phyloP scores from a whole-genome alignment of 2,329 filamentous ascomycete genomes.

The Celoporthe dispersa region DNA sequence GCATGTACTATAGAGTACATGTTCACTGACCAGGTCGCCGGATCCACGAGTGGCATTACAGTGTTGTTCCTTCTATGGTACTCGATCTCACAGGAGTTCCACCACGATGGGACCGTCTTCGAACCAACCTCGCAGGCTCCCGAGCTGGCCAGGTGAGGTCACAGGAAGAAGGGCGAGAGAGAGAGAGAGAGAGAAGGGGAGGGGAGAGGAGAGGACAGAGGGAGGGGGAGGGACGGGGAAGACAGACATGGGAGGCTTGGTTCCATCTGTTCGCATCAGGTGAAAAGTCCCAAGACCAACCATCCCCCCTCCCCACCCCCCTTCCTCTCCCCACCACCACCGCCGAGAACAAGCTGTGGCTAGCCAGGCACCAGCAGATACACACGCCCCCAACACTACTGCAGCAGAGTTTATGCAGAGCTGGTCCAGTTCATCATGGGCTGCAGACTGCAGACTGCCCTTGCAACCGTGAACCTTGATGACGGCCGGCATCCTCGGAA shows the following conservation, averaged over 20 bases:
- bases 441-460: neutral
- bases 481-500: neutral
- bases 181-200: neutral
- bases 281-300: neutral
- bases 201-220: neutral
- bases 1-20: neutral
- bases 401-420: constrained; percentile 7
- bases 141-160: neutral
- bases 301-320: neutral
- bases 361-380: constrained; percentile 3
- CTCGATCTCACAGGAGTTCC: neutral
- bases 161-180: neutral
- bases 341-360: neutral
- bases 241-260: neutral
- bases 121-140: neutral
- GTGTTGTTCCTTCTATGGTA: neutral
- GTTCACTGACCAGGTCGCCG: neutral
- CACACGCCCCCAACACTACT: constrained; percentile 13
- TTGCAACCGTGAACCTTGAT: neutral
- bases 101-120: neutral
- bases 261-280: neutral
- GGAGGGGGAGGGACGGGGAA: neutral
- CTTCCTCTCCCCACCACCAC: neutral
- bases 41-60: neutral
- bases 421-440: neutral